Evolutionary conservation across 306 rosid species (phyloP), one percentile per base, ranked within the genome.

Genomic region (Vicia faba): DNA sequence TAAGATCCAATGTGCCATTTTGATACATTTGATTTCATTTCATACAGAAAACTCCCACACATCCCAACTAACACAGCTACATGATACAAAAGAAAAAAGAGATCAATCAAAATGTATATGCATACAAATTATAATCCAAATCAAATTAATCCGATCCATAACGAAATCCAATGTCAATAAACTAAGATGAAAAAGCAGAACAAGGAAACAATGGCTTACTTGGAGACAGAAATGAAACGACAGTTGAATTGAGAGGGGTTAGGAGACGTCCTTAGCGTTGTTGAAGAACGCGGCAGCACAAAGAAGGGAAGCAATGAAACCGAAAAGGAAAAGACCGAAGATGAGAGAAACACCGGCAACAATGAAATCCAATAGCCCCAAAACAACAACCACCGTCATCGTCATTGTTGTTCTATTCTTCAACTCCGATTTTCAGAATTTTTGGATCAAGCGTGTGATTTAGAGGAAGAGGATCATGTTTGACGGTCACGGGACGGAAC

Each of bases 321-420:
- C 86, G 5, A 86, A 84, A 39, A 89, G 64, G 5, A 70, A 78
- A 29, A 84, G 66, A 11, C 87, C 89, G 33, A 89, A 73, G 66
- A 84, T 25, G 54, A 88, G 75, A 46, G 98, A 92, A 65, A 84
- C 4, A 7, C 84, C 91, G 1, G 96, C 96, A 10, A 92, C 78
- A n/a, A 73, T 13, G 73, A 92, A 80, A 84, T 89, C 98, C 74
- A 89, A 13, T 14, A 92, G 5, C 41, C 85, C 16, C 43, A 82
- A 68, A 20, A 91, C 85, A 70, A 84, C 35, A 41, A 55, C 1
- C 78, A 63, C 59, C 36, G 26, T 55, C 38, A 11, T 18, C 72
- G 15, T 65, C 70, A 6, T 65, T 28, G 20, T 60, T 49, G 9
- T 62, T 19, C 20, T 10, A 38, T 36, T 62, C 14, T 35, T 58